Base-by-base conservation (phyloP, 805 yeast species). In the Yarrowia sp. region DNA sequence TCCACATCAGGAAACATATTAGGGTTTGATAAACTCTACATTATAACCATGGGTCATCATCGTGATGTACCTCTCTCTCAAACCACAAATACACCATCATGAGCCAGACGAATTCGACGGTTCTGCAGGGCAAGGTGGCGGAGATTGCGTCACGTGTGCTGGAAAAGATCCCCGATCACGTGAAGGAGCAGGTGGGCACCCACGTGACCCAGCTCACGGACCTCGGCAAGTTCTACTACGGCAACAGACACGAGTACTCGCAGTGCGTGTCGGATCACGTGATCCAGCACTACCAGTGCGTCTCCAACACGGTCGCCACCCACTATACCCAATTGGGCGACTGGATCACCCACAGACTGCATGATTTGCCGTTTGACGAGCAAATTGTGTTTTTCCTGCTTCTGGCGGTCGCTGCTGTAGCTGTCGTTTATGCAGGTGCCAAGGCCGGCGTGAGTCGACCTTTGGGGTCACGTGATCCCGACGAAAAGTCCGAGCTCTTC, bases 401-500 rank as follows among this genome's bases (percentile, higher is more conserved):
- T 20, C 38, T 61, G 38, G 34, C 24, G 17, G 20, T 39, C 9
- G 36, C 39, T 8, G 66, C 66, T n/a, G 43, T 61, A 2, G 15
- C 9, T 9, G 38, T 61, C 5, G 55, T 61, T 3, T 46, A 46
- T 17, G 55, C 24, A 2, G 66, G 38, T 9, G 43, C 55, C 36
- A 46, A 61, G 36, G 53, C 55, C 1, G 44, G 46, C 6, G 66
- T 61, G n/a, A 12, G 38, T 12, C 68, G 70, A 24, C 77, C 77
- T 3, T 33, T 38, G 12, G 71, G 70, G 6, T 74, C 77, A 9
- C 53, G 68, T 33, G 69, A 69, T 6, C 72, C 77, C 2, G 74
- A 75, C 68, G 67, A 70, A 33, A 53, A 55, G 5, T 71, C 71
- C 17, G 66, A 66, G 20, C 55, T 69, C 7, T 74, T 74, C 65